Evolutionary conservation across 83 land plant genomes (phyloP).

Genomic region (Thuja plicata): DNA sequence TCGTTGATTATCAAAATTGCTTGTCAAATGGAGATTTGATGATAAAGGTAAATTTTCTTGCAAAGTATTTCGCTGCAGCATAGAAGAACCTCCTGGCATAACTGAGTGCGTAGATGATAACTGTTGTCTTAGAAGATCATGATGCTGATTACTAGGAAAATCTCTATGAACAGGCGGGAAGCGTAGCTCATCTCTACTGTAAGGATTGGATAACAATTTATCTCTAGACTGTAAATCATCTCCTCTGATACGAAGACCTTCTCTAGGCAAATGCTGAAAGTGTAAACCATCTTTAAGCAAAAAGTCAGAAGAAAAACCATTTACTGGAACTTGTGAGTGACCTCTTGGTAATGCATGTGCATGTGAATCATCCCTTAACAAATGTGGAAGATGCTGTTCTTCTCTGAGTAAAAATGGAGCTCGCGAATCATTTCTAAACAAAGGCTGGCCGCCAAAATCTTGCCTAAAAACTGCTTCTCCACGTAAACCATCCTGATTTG

Average conservation of each 20-base stretch:
- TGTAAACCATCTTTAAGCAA: conserved; percentile 8
- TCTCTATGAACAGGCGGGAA: conserved; percentile 10
- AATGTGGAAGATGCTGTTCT: not conserved
- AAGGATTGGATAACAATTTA: conserved; percentile 13
- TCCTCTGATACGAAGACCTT: not conserved
- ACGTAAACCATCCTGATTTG: conserved; percentile 1
- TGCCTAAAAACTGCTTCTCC: not conserved
- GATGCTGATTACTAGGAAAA: conserved; percentile 24
- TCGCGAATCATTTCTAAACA: conserved; percentile 2
- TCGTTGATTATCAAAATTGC: not conserved
- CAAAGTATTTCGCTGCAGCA: not conserved
- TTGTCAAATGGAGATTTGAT: not conserved
- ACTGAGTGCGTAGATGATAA: conserved; percentile 16
- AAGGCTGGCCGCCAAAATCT: conserved; percentile 4
- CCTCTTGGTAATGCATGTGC: conserved; percentile 13
- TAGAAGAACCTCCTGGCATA: conserved; percentile 12
- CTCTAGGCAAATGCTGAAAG: conserved; percentile 22
- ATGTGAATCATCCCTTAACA: conserved; percentile 1
- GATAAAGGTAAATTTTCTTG: not conserved
- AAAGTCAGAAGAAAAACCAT: not conserved
- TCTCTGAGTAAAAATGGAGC: not conserved
- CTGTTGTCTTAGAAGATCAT: conserved; percentile 8
- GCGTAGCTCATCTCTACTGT: conserved; percentile 11
- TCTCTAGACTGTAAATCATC: conserved; percentile 15
- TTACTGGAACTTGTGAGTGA: not conserved